These are phyloP conservation scores for Thermomyces lanuginosus DNA, from an alignment of 2,329 filamentous ascomycete genomes.

Conservation along the genomic window DNA sequence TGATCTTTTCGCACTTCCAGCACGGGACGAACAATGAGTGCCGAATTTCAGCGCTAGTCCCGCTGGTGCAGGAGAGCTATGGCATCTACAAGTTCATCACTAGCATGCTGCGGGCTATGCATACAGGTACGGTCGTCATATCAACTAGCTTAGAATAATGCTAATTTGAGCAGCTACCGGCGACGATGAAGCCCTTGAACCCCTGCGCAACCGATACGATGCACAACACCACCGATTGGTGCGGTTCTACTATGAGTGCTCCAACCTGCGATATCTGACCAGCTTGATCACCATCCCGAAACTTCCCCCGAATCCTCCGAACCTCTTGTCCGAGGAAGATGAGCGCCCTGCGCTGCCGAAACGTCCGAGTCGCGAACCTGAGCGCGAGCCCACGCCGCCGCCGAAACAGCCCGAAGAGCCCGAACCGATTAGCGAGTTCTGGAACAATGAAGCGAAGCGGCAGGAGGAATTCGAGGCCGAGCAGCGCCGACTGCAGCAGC, in stretches of 20 bases:
- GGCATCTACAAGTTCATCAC: constrained; percentile 99
- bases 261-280: constrained; percentile 88
- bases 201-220: constrained; percentile 75
- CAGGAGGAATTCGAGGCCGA: constrained; percentile 92
- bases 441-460: constrained; percentile 79
- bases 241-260: constrained; percentile 98
- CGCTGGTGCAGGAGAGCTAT: constrained; percentile 92
- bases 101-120: constrained; percentile 97
- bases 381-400: constrained; percentile 52
- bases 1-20: constrained; percentile 94
- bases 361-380: constrained; percentile 52
- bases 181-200: constrained; percentile 81
- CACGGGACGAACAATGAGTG: constrained; percentile 89
- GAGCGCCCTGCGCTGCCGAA: constrained; percentile 67
- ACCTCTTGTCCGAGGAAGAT: constrained; percentile 70
- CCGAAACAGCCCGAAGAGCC: constrained; percentile 60
- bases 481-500: constrained; percentile 72
- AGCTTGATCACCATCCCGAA: constrained; percentile 94
- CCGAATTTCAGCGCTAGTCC: constrained; percentile 82
- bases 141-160: constrained; percentile 9
- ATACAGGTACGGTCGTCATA: constrained; percentile 52
- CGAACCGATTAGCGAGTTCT: constrained; percentile 93
- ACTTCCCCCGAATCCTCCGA: constrained; percentile 84
- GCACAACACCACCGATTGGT: constrained; percentile 92
- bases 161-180: constrained; percentile 55